Evolutionary conservation across 75 land plant species (phyloP), one percentile per base, ranked within the genome.

Genomic region (Azolla pinnata): DNA sequence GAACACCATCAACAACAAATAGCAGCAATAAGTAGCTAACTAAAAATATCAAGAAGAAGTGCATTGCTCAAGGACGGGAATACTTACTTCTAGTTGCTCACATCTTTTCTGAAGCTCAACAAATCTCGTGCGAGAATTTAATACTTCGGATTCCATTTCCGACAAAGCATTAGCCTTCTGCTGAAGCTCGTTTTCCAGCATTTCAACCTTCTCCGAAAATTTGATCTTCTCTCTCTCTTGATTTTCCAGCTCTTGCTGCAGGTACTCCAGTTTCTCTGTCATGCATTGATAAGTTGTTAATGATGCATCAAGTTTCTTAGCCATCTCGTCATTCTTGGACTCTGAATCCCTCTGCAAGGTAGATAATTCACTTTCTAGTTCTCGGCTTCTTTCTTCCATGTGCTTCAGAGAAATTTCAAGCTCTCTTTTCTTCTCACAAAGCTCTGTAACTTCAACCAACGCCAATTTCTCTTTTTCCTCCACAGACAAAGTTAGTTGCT

Each of bases 191-290:
- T 67, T 62, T 35, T 76, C 70, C 14, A 82, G 59, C 14, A 35
- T 35, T 17, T 56, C 32, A 32, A n/a, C 29, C 65, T 33, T 72
- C 67, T 46, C 69, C 54, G 32, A 1, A 31, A 14, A 60, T 7
- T 73, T 67, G 34, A 58, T 62, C 59, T 62, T 78, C 50, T 81
- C 79, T 56, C 72, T 67, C 32, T 75, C 77, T 33, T 72, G 73
- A 9, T 29, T n/a, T n/a, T 74, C 50, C 2, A 78, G 38, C 49
- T 67, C 80, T 23, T 49, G 45, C 64, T 74, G 73, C 35, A 74
- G 47, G 38, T 67, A 60, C 29, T 73, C 71, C 31, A 59, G 55
- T 27, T 71, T 81, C 58, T 59, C 49, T 38, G 30, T 66, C 48
- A 76, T 24, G 33, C 64, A 31, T 38, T 76, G 67, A 20, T 71